Conservation (phyloP, 257 asterid species). For the Forsythia suspensa region DNA sequence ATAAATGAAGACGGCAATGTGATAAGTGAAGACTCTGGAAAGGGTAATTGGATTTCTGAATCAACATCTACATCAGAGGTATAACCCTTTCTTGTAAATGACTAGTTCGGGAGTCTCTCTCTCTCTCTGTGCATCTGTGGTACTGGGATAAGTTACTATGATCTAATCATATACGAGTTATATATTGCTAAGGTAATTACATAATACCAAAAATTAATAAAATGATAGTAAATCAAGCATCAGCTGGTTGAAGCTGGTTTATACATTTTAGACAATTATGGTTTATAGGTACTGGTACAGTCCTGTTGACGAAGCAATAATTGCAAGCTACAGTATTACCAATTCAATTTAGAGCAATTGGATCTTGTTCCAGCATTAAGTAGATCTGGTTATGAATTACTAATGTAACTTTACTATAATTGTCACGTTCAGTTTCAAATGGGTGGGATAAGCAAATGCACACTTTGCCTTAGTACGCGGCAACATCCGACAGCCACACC, state of each 20-base stretch:
- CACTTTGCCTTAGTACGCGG: conserved; percentile 93
- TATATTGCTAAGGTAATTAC: not conserved
- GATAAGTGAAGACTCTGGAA: conserved; percentile 61
- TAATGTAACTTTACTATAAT: not conserved
- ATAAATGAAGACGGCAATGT: conserved; percentile 85
- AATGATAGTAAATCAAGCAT: not conserved
- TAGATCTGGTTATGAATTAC: not conserved
- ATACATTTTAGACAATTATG: not conserved
- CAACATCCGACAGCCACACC: conserved; percentile 93
- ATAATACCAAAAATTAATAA: not conserved
- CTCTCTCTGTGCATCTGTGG: not conserved
- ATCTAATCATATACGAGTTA: not conserved
- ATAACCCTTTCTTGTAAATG: not conserved
- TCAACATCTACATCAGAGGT: conserved; percentile 80
- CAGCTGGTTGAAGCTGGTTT: not conserved
- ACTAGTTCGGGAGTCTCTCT: not conserved
- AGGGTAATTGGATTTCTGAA: conserved; percentile 55
- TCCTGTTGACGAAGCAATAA: not conserved
- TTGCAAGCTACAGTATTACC: not conserved
- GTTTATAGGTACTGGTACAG: not conserved
- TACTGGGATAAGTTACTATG: not conserved
- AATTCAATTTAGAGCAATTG: not conserved
- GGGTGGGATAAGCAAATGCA: conserved; percentile 78
- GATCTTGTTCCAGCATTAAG: conserved; percentile 4
- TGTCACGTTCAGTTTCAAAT: conserved; percentile 53